phyloP scores from a whole-genome alignment of 352 stramenopile genomes.

The Globisporangium heterothallicum region DNA sequence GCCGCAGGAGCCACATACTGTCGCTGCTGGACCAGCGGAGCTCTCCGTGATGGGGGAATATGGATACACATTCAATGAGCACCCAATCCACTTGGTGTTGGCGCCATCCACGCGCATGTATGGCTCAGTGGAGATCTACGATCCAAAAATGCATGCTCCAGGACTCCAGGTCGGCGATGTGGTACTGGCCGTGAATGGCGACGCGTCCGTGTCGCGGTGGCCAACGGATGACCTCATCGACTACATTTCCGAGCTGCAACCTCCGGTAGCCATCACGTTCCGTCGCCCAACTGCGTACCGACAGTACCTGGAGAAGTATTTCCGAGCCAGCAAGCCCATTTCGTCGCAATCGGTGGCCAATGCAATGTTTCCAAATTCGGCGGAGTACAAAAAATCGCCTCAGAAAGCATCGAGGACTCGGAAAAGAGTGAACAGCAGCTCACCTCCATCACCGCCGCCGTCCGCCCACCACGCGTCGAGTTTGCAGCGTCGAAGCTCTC shows the following conservation, averaged over 20 bases:
- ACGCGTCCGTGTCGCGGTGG: constrained; percentile 35
- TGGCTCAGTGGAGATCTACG: constrained; percentile 68
- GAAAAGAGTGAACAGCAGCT: constrained; percentile 10
- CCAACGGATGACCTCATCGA: constrained; percentile 56
- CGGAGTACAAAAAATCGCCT: constrained; percentile 53
- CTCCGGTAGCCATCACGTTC: constrained; percentile 48
- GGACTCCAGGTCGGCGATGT: constrained; percentile 58
- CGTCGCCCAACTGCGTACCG: constrained; percentile 52
- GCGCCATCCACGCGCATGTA: constrained; percentile 70
- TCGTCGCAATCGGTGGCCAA: constrained; percentile 48
- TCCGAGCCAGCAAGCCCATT: constrained; percentile 24
- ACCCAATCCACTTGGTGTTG: constrained; percentile 42
- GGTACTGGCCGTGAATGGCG: constrained; percentile 59
- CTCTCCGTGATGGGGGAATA: constrained; percentile 58
- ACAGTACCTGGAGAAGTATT: constrained; percentile 44
- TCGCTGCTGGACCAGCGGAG: neutral
- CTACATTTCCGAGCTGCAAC: constrained; percentile 31
- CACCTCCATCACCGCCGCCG: neutral
- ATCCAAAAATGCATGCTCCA: constrained; percentile 39
- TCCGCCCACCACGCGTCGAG: neutral
- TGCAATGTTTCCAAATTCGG: constrained; percentile 59
- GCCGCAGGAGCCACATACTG: neutral
- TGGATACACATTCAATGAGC: constrained; percentile 44
- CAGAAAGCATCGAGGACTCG: constrained; percentile 1
- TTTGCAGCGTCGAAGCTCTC: neutral